Base-by-base conservation (phyloP, 805 yeast genomes). In the Zygosaccharomyces rouxii region DNA sequence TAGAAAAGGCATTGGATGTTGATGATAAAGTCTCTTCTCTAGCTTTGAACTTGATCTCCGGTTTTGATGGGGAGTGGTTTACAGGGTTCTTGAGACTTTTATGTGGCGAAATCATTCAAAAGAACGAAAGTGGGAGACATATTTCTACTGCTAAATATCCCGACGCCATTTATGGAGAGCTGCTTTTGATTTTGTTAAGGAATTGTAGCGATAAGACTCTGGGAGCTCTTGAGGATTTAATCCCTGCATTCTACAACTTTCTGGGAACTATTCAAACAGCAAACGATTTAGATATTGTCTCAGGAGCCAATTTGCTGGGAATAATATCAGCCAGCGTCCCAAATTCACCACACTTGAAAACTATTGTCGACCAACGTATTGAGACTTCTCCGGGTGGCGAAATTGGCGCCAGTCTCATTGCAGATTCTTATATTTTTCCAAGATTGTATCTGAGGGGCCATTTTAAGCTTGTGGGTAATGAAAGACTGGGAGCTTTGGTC, bases 1-100 rank as follows among this genome's bases (percentile, higher is more conserved):
- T 86, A 22, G 88, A 84, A 7, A 86, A 80, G 50, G 86, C 92
- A 0, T 44, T 86, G 9, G 84, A 79, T 35, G 67, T 76, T 37
- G 95, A 89, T 58, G 72, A 72, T 0, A 60, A 56, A 2, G 86
- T 85, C 1, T 11, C 38, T 5, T 6, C 21, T 5, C 18, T 58
- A 4, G 47, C 45, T 26, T 28, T 22, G 11, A 25, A 33, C 3
- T 18, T 47, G 7, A 49, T 73, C 9, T 40, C 48, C 1, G 29
- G 56, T 46, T 60, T 62, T 19, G 37, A 51, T 6, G 56, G 48
- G 14, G 42, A 47, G 1, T 55, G 64, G 63, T 64, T 63, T 39
- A 43, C 43, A 16, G 40, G 51, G 7, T 67, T 70, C 44, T 51
- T 76, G 35, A 52, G 56, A 1, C 52, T 74, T 19, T 49, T 73